Conservation (phyloP, 2,329 filamentous ascomycete species). For the Exophiala viscosa region DNA sequence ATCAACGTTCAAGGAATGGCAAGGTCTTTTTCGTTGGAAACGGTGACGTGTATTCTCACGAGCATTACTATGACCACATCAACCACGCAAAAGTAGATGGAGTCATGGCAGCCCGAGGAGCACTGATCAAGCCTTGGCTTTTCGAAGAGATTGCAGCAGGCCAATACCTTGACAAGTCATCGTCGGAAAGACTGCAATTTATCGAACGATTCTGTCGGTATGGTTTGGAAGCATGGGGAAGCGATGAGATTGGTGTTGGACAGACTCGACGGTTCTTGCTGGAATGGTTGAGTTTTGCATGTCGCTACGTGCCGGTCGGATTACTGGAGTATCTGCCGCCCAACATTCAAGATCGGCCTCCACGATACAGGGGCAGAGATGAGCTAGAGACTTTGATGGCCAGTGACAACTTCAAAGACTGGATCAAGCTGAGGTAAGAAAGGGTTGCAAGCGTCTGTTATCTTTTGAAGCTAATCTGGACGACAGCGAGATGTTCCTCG, state of each 20-base stretch:
- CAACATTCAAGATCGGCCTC: constrained; percentile 81
- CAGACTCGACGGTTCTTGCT: constrained; percentile 87
- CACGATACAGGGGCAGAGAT: constrained; percentile 75
- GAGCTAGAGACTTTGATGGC: constrained; percentile 91
- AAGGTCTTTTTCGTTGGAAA: constrained; percentile 92
- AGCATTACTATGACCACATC: constrained; percentile 78
- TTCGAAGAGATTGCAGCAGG: constrained; percentile 92
- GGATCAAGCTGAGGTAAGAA: constrained; percentile 94
- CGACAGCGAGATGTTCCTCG: constrained; percentile 90
- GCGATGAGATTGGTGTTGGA: constrained; percentile 88
- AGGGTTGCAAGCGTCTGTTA: neutral
- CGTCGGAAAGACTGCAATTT: constrained; percentile 77
- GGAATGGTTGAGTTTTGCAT: constrained; percentile 92
- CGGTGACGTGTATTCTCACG: constrained; percentile 90
- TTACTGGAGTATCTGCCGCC: constrained; percentile 85
- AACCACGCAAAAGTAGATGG: constrained; percentile 76
- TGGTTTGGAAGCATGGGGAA: constrained; percentile 91
- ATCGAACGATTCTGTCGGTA: constrained; percentile 87
- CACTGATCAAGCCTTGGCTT: constrained; percentile 95
- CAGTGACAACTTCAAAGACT: constrained; percentile 90
- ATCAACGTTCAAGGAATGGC: constrained; percentile 35
- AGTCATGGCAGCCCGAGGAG: constrained; percentile 97
- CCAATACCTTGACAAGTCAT: constrained; percentile 94
- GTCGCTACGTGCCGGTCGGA: constrained; percentile 86
- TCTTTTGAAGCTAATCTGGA: constrained; percentile 7